Evolutionary conservation across 2,329 filamentous ascomycete species (phyloP), one percentile per base, ranked within the genome.

Genomic region (Epichloe coenophiala): DNA sequence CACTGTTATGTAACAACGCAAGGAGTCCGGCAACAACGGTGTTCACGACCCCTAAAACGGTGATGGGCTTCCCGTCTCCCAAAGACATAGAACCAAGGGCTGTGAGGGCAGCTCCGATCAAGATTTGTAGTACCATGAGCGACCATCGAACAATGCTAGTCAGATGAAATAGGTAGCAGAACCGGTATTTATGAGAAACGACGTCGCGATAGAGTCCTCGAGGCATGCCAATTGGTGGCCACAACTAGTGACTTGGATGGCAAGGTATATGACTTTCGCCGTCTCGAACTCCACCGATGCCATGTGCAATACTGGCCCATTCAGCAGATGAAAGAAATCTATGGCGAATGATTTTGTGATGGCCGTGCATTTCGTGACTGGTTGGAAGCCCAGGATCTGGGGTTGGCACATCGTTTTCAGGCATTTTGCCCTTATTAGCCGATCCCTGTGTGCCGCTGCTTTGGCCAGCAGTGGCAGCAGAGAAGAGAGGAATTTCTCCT

Each of bases 1-100:
- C 75, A 52, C 72, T 76, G 57, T 77, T 77, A 60, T 77, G 73
- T 51, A 78, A 56, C 15, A 77, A 63, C 3, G 73, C 75, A 4
- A 78, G 64, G 6, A 77, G 57, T 2, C 75, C 75, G 7, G 75
- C 71, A 40, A 70, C 65, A 50, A 74, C 60, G 0, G 75, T 78
- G 58, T 76, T 77, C 51, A 68, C 56, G 5, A 71, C 73, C 1
- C 71, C 74, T 7, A 77, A 67, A n/a, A 70, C 53, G 2, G 74
- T 76, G 50, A 77, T 74, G 15, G 66, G 60, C 1, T 63, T 68
- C 12, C 69, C 68, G 12, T 68, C 50, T 12, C 60, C 52, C 23
- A 57, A 51, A 7, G 68, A 63, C 48, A 71, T 57, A 6, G 73
- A 69, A 5, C 74, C 74, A 11, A 77, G 67, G 4, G 73, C 73